These are phyloP conservation scores for Backusella mclennaniae DNA, from an alignment of 192 early-diverging fungal genomes.

Conservation along the genomic window DNA sequence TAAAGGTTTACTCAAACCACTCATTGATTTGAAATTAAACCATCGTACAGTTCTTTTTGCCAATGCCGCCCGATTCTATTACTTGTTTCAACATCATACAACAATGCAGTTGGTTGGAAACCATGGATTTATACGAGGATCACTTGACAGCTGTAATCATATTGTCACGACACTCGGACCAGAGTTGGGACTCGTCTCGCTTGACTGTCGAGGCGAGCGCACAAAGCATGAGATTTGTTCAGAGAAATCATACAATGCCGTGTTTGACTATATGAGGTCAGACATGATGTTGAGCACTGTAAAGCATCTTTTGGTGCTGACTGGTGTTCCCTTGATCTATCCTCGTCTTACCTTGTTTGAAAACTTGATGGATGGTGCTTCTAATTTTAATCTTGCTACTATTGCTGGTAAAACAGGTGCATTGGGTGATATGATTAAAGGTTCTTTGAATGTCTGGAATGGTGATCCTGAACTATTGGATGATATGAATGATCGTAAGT, in stretches of 20 bases:
- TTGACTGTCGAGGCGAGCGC: conserved; percentile 77
- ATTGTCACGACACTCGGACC: conserved; percentile 71
- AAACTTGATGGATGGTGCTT: conserved; percentile 56
- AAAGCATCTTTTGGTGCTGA: conserved; percentile 67
- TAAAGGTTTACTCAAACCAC: neutral
- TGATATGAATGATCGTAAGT: conserved; percentile 77
- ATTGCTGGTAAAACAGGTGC: conserved; percentile 56
- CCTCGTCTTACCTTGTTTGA: conserved; percentile 71
- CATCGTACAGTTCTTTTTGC: conserved; percentile 47
- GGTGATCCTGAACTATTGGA: conserved; percentile 84
- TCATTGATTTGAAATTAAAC: neutral
- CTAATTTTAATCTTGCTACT: conserved; percentile 50
- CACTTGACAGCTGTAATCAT: conserved; percentile 45
- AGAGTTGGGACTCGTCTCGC: conserved; percentile 57
- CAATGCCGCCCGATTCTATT: conserved; percentile 71
- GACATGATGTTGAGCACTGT: conserved; percentile 45
- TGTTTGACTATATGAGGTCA: conserved; percentile 53
- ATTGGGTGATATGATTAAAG: conserved; percentile 36
- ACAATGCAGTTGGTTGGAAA: conserved; percentile 51
- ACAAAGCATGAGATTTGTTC: conserved; percentile 57
- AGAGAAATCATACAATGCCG: conserved; percentile 56
- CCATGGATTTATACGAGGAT: conserved; percentile 52
- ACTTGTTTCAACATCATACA: conserved; percentile 82
- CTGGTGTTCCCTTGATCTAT: conserved; percentile 75
- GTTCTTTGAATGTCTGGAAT: conserved; percentile 43